Conservation (phyloP, 2,329 filamentous ascomycete genomes). For the Fusarium equiseti region DNA sequence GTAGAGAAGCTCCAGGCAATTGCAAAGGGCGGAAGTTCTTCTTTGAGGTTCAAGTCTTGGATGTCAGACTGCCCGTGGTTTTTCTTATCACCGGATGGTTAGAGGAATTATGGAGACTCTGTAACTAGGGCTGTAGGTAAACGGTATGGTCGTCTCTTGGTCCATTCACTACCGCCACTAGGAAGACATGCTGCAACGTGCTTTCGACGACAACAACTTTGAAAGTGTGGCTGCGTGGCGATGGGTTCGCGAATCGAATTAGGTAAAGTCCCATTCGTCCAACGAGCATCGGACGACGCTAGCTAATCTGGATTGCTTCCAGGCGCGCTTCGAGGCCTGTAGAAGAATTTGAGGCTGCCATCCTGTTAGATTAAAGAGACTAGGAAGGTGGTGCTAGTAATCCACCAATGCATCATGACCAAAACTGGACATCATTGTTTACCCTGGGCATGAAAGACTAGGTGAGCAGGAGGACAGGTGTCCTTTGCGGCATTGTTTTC, state of each 20-base stretch:
- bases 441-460: slow-evolving; percentile 12
- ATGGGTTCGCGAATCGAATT: slow-evolving; percentile 24
- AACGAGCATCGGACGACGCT: slow-evolving; percentile 22
- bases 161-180: slow-evolving; percentile 11
- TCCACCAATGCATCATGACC: slow-evolving; percentile 36
- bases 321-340: slow-evolving; percentile 18
- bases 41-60: not conserved
- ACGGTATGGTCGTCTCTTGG: slow-evolving; percentile 20
- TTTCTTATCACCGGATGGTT: not conserved
- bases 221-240: slow-evolving; percentile 30
- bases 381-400: slow-evolving; percentile 14
- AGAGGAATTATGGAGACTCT: not conserved
- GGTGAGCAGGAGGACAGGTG: slow-evolving; percentile 9
- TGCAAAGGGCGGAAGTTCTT: not conserved
- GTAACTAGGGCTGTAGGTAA: slow-evolving; percentile 23
- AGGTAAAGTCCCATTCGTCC: slow-evolving; percentile 4
- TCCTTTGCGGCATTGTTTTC: not conserved
- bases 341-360: slow-evolving; percentile 15
- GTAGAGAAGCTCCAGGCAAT: not conserved
- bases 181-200: slow-evolving; percentile 19
- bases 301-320: slow-evolving; percentile 36
- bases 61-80: not conserved
- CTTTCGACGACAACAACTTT: slow-evolving; percentile 10
- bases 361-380: slow-evolving; percentile 12
- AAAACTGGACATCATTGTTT: slow-evolving; percentile 36